These are phyloP conservation scores for Paramecium bursaria DNA, from an alignment of 73 alveolate species.

Conservation along the genomic window DNA sequence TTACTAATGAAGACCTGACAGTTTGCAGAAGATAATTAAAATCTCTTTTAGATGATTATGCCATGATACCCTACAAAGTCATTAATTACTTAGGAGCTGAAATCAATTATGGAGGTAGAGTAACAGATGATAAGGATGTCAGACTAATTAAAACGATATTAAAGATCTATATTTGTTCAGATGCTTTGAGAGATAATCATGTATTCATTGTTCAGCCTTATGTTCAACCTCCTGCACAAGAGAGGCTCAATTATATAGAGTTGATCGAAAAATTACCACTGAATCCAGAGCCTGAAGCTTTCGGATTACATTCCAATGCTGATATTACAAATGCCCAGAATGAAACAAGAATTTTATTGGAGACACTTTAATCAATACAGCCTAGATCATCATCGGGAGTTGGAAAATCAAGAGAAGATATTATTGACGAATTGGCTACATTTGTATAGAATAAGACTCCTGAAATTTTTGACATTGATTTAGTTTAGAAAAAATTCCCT, in stretches of 20 bases:
- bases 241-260: conserved; percentile 94
- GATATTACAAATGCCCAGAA: conserved; percentile 98
- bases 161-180: conserved; percentile 94
- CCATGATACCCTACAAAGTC: conserved; percentile 95
- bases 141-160: conserved; percentile 95
- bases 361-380: conserved; percentile 91
- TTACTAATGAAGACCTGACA: conserved; percentile 99
- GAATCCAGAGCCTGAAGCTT: conserved; percentile 99
- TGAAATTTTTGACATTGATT: conserved; percentile 96
- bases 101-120: conserved; percentile 98
- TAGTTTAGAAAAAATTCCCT: conserved; percentile 94
- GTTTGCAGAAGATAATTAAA: conserved; percentile 99
- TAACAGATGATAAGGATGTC: conserved; percentile 95
- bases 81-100: conserved; percentile 96
- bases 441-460: conserved; percentile 90
- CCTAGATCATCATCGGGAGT: conserved; percentile 96
- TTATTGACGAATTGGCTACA: conserved; percentile 89
- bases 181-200: conserved; percentile 86
- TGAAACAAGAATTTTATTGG: conserved; percentile 92
- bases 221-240: conserved; percentile 96
- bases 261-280: conserved; percentile 97
- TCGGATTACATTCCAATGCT: conserved; percentile 99
- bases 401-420: conserved; percentile 96
- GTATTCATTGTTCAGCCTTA: conserved; percentile 75
- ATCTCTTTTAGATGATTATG: conserved; percentile 98